Conservation (phyloP, 208 protist genomes). For the Acanthamoeba castellanii region DNA sequence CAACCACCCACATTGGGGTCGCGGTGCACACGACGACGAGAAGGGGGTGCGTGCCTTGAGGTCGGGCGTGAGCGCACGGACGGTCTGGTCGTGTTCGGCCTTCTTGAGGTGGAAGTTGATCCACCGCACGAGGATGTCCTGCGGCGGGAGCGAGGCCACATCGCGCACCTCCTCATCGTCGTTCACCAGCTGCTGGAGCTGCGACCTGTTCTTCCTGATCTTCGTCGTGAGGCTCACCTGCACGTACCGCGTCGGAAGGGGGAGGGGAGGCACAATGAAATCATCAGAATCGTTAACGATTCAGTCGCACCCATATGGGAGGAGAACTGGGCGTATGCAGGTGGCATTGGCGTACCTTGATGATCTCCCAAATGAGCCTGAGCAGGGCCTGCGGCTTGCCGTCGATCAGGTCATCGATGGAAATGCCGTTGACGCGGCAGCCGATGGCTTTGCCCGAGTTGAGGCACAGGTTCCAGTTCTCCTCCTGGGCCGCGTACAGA, state of each 20-base stretch:
- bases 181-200: neutral
- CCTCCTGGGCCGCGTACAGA: neutral
- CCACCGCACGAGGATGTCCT: constrained; percentile 67
- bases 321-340: neutral
- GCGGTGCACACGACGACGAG: neutral
- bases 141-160: constrained; percentile 59
- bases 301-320: neutral
- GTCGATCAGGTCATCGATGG: constrained; percentile 64
- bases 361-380: constrained; percentile 32
- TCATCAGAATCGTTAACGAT: neutral
- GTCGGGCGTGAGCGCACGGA: constrained; percentile 19
- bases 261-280: too few species aligned
- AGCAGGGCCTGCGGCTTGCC: constrained; percentile 6
- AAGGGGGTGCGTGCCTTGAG: constrained; percentile 8
- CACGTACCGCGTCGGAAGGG: too few species aligned
- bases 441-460: constrained; percentile 72
- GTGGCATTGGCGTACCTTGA: neutral
- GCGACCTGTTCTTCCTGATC: constrained; percentile 58
- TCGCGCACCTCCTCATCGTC: constrained; percentile 58
- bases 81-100: constrained; percentile 15
- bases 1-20: too few species aligned
- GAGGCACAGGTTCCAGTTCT: constrained; percentile 73
- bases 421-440: constrained; percentile 45
- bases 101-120: constrained; percentile 63
- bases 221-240: constrained; percentile 52